phyloP scores from a whole-genome alignment of 176 grass and related monocot species.

The maize (Zea mays) region DNA sequence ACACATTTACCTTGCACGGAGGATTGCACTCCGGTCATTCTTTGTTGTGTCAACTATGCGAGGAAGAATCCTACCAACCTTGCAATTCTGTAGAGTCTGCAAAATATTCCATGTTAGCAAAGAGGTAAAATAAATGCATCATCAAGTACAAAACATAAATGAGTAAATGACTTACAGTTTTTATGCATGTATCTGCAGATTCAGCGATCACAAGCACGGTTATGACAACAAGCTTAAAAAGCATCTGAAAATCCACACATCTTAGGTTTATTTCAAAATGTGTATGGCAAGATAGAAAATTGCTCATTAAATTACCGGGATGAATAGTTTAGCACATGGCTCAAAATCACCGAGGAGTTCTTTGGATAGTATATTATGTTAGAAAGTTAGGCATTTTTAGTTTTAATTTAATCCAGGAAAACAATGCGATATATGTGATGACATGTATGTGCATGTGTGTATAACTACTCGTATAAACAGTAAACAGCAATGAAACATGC shows the following conservation, averaged over 20 bases:
- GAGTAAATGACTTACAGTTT: slow-evolving; percentile 77
- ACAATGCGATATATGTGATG: too few species aligned
- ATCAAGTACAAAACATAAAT: slow-evolving; percentile 29
- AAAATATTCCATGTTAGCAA: too few species aligned
- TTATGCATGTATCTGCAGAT: slow-evolving; percentile 91
- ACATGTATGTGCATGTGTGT: too few species aligned
- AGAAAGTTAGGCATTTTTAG: too few species aligned
- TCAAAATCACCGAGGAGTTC: slow-evolving; percentile 96
- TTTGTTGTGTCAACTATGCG: slow-evolving; percentile 75
- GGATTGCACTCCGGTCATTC: slow-evolving; percentile 62
- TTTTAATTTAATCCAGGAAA: too few species aligned
- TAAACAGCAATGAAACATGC: too few species aligned
- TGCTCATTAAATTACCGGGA: slow-evolving; percentile 60
- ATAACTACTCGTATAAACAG: too few species aligned
- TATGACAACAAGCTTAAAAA: too few species aligned
- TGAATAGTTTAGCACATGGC: slow-evolving; percentile 73
- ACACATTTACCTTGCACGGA: slow-evolving; percentile 75
- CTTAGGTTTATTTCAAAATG: slow-evolving; percentile 28
- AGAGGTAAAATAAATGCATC: slow-evolving; percentile 24
- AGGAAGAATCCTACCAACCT: slow-evolving; percentile 64
- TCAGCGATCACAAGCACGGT: too few species aligned
- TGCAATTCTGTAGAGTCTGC: slow-evolving; percentile 79
- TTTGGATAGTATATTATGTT: slow-evolving; percentile 87
- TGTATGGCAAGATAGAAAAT: not conserved
- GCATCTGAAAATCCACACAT: too few species aligned